Conservation (phyloP, 257 asterid species). For the Primulina tabacum region DNA sequence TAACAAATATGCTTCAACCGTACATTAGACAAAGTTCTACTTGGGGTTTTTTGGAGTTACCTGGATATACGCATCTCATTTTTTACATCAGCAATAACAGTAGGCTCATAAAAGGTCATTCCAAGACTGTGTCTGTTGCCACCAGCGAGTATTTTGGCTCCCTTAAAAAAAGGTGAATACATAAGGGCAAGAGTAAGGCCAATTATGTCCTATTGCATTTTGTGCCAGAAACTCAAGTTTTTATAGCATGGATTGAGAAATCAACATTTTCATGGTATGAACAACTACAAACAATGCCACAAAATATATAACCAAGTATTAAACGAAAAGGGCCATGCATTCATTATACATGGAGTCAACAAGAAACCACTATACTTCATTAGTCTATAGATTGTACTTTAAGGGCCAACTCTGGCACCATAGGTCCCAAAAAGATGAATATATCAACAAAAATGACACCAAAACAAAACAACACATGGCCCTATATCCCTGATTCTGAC, state of each 20-base stretch:
- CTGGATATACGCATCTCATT: conserved; percentile 81
- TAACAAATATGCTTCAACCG: conserved; percentile 12
- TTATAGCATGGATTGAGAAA: conserved; percentile 1
- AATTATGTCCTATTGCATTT: conserved; percentile 17
- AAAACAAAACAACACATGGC: conserved; percentile 7
- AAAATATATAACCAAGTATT: not conserved
- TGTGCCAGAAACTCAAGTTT: conserved; percentile 8
- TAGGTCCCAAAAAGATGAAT: conserved; percentile 3
- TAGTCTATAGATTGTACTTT: conserved; percentile 3
- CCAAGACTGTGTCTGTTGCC: conserved; percentile 94
- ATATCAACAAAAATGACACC: not conserved
- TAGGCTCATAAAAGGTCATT: conserved; percentile 87
- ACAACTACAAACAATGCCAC: not conserved
- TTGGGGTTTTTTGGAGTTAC: conserved; percentile 34
- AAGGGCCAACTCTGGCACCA: conserved; percentile 1
- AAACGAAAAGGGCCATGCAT: not conserved
- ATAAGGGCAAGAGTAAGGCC: conserved; percentile 20
- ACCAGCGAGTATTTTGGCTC: conserved; percentile 81
- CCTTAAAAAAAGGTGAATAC: conserved; percentile 43
- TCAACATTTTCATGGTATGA: not conserved
- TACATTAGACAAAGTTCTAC: conserved; percentile 8
- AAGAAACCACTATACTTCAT: no score
- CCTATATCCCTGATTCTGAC: not conserved
- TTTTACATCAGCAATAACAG: conserved; percentile 74
- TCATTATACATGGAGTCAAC: not conserved